Base-by-base conservation (phyloP, 1,284 basidiomycete genomes). In the Melampsora americana region DNA sequence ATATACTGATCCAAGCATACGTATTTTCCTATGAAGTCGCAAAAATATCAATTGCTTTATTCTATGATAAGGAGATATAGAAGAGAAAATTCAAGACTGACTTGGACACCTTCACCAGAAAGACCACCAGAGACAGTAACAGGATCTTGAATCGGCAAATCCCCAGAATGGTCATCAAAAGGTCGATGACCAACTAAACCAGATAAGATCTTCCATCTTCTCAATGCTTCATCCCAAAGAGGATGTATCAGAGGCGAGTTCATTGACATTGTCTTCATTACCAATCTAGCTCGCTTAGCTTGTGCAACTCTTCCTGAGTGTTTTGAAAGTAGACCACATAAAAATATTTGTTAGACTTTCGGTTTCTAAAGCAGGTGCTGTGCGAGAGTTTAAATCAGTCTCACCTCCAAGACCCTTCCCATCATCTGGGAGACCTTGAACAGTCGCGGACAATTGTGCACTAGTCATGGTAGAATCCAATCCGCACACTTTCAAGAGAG, bases 1-100 rank as follows among this genome's bases (percentile, higher is more conserved):
- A 68, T 42, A 76, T 68, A 39, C 73, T 76, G 46, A 76, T 76
- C 73, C 73, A 76, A 42, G 73, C 73, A 48, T 76, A 69, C 23
- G 73, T 69, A 48, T 76, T 76, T 69, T 76, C 66, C 73, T 76
- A 50, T 16, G 16, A 23, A 62, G 11, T 35, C n/a, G 11, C 12
- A 0, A 28, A 14, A 32, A 20, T 18, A 26, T 28, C 32, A n/a
- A 30, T 50, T 68, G 6, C 5, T 23, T 39, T 18, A 9, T 7
- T 30, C n/a, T 65, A 65, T 23, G 39, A 32, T 5, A 26, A 65
- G 30, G 23, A 46, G 60, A 23, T 28, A 65, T n/a, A n/a, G n/a
- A 16, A 11, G 14, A 66, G 30, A 32, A 20, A 9, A 66, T 14
- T n/a, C 6, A 35, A 48, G 12, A 76, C 73, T 35, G 20, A 76